Evolutionary conservation across 176 grass and related monocot genomes (phyloP).

Genomic region (Bromus sterilis): DNA sequence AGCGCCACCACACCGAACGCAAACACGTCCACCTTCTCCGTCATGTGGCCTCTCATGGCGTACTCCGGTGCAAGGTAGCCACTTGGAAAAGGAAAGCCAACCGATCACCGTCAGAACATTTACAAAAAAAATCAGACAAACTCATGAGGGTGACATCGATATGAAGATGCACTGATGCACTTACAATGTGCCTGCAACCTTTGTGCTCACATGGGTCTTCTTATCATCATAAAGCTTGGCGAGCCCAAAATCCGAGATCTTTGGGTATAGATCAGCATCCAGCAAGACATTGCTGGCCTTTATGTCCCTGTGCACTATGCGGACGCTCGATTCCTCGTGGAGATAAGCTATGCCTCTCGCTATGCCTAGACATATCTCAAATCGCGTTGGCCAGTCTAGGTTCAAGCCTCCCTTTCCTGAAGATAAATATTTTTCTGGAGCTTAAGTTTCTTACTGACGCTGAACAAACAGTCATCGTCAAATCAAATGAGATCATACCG

Average conservation of each 20-base stretch:
- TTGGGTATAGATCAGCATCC: slow-evolving; percentile 51
- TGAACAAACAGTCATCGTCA: too few species aligned
- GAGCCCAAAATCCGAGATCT: slow-evolving; percentile 73
- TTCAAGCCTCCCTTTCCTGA: slow-evolving; percentile 33
- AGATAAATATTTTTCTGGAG: slow-evolving; percentile 3
- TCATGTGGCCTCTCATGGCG: slow-evolving; percentile 66
- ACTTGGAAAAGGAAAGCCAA: slow-evolving; percentile 23
- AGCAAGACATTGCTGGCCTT: slow-evolving; percentile 69
- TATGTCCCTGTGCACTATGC: slow-evolving; percentile 72
- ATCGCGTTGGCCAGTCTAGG: slow-evolving; percentile 47
- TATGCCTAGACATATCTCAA: slow-evolving; percentile 63
- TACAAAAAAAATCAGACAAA: background rate
- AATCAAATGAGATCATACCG: slow-evolving; percentile 39
- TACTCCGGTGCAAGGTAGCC: slow-evolving; percentile 72
- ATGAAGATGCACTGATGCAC: background rate
- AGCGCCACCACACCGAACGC: slow-evolving; percentile 39
- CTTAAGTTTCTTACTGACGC: too few species aligned
- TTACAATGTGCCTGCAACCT: slow-evolving; percentile 76
- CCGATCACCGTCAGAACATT: background rate
- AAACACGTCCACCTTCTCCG: slow-evolving; percentile 54
- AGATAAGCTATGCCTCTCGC: slow-evolving; percentile 64
- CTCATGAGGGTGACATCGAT: background rate
- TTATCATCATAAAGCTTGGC: slow-evolving; percentile 75
- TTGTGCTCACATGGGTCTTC: slow-evolving; percentile 71
- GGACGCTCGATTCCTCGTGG: slow-evolving; percentile 54